A percentile compares a stretch with the other conserved stretches of the same genome.
Evolutionary conservation across 805 yeast genomes (phyloP).

Genomic region (Kodamaea leandrae): DNA sequence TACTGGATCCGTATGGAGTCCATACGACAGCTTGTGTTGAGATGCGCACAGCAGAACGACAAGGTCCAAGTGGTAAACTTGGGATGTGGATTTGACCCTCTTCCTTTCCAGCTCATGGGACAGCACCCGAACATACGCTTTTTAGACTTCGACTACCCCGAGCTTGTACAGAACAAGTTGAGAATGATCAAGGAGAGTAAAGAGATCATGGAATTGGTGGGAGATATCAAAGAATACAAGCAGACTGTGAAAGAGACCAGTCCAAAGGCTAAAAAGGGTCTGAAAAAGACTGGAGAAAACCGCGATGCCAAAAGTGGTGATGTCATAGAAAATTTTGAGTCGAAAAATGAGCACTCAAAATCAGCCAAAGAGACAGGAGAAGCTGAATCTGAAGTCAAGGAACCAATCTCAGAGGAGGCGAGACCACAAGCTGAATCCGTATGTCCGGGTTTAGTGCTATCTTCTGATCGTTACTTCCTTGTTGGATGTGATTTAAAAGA

Average conservation of each 20-base stretch:
- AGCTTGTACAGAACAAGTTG: slow-evolving; percentile 55
- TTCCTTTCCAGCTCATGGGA: slow-evolving; percentile 38
- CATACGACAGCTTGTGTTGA: slow-evolving; percentile 50
- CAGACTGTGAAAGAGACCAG: background rate
- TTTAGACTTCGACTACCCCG: slow-evolving; percentile 75
- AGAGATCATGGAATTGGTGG: slow-evolving; percentile 48
- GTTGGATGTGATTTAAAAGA: slow-evolving; percentile 68
- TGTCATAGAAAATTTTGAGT: no score
- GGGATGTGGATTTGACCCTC: slow-evolving; percentile 71
- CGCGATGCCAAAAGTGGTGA: no score
- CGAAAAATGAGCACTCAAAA: no score
- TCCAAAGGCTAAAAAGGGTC: background rate
- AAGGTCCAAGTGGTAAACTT: slow-evolving; percentile 54
- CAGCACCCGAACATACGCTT: slow-evolving; percentile 38
- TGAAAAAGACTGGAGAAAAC: background rate
- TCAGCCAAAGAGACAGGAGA: no score
- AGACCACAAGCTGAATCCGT: no score
- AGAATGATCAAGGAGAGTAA: slow-evolving; percentile 47
- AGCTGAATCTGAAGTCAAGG: no score
- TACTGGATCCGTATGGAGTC: slow-evolving; percentile 80
- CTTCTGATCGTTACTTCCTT: slow-evolving; percentile 49
- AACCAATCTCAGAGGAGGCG: background rate
- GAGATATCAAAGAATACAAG: background rate
- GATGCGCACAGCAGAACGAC: slow-evolving; percentile 25
- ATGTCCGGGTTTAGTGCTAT: slow-evolving; percentile 21